Conservation (phyloP, 148 eudicot species). For the Persicaria maculosa region DNA sequence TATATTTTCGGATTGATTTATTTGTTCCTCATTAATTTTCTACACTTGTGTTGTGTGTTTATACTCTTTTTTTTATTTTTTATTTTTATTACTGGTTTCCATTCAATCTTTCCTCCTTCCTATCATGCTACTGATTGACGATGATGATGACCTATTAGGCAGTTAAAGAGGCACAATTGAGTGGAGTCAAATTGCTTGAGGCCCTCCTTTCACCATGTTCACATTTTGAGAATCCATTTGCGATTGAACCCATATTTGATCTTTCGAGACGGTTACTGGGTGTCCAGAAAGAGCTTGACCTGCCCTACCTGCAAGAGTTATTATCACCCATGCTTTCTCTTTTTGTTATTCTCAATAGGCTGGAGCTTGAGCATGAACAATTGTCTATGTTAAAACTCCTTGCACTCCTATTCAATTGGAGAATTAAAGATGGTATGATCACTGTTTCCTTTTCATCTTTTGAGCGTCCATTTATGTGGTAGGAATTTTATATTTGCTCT, state of each 20-base stretch:
- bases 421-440: constrained; percentile 55
- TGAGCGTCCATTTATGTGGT: not conserved
- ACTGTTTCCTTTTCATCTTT: not conserved
- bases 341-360: constrained; percentile 39
- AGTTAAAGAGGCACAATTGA: constrained; percentile 58
- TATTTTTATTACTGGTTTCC: not conserved
- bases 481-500: not conserved
- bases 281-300: constrained; percentile 68
- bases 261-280: constrained; percentile 44
- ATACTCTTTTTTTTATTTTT: not conserved
- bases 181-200: constrained; percentile 55
- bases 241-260: constrained; percentile 44
- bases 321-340: constrained; percentile 42
- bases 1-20: not conserved
- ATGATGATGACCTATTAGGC: constrained; percentile 34
- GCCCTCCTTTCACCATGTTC: constrained; percentile 38
- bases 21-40: not conserved
- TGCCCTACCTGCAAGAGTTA: constrained; percentile 50
- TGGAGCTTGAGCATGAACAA: constrained; percentile 79
- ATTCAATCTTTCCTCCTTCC: not conserved
- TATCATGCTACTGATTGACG: constrained; percentile 5
- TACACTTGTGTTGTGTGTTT: not conserved
- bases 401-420: constrained; percentile 55
- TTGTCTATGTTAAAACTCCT: constrained; percentile 49
- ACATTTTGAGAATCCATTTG: constrained; percentile 33